These are phyloP conservation scores for Aspergillus texensis DNA, from an alignment of 2,329 filamentous ascomycete species.

Conservation along the genomic window DNA sequence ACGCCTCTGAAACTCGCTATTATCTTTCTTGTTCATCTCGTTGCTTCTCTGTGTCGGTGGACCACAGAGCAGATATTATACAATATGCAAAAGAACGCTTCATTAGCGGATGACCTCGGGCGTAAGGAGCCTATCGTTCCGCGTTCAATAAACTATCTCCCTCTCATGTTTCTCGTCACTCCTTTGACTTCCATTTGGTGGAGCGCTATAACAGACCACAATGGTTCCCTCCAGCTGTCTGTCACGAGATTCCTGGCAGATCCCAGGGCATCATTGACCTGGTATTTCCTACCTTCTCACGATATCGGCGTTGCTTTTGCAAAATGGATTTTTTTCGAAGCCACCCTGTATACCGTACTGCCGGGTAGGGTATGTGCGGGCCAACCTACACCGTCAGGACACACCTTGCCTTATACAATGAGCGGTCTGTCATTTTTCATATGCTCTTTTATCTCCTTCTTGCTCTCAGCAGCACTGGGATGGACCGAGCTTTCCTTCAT, in stretches of 20 bases:
- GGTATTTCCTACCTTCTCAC: background rate
- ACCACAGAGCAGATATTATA: background rate
- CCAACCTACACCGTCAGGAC: background rate
- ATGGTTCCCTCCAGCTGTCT: background rate
- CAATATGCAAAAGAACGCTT: background rate
- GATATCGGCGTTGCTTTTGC: background rate
- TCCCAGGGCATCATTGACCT: background rate
- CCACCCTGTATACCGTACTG: background rate
- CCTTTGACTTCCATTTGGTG: background rate
- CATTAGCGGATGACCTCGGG: background rate
- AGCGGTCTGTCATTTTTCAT: background rate
- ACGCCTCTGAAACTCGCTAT: background rate
- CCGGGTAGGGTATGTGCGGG: background rate
- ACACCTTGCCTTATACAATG: background rate
- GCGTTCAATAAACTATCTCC: background rate
- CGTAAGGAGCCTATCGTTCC: background rate
- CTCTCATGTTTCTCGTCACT: background rate
- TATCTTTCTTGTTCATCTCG: background rate
- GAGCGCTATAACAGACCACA: background rate
- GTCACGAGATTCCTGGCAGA: background rate
- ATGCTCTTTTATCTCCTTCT: background rate
- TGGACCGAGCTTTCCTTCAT: background rate
- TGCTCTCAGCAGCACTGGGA: background rate
- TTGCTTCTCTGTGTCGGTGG: background rate
- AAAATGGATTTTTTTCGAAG: slow-evolving; percentile 1